Percentiles rank a stretch among this genome's conserved stretches.
phyloP scores from a whole-genome alignment of 768 basidiomycete species.

The Gyrodon lividus region DNA sequence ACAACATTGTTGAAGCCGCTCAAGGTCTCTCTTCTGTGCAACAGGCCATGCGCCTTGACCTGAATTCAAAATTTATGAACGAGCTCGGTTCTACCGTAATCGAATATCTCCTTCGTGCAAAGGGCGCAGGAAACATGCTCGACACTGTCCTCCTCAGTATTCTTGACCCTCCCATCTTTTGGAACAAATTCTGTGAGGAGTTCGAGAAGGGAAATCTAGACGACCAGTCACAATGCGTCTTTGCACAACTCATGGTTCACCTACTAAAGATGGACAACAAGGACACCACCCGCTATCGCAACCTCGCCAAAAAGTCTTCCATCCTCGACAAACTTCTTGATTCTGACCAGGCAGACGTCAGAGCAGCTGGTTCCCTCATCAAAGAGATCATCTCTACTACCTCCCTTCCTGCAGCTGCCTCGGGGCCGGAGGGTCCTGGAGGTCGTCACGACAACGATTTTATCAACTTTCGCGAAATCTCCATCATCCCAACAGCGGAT shows the following conservation, averaged over 20 bases:
- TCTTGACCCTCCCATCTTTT: conserved; percentile 53
- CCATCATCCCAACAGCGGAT: conserved; percentile 62
- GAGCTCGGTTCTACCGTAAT: conserved; percentile 38
- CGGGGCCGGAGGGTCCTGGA: conserved; percentile 41
- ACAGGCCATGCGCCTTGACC: conserved; percentile 40
- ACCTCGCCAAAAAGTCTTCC: conserved; percentile 32
- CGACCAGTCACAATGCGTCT: conserved; percentile 35
- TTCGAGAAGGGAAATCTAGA: conserved; percentile 35
- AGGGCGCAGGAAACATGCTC: conserved; percentile 38
- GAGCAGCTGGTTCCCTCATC: conserved; percentile 37
- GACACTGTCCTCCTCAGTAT: conserved; percentile 39
- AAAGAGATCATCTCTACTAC: conserved; percentile 37
- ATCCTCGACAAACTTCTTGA: conserved; percentile 27
- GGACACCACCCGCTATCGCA: conserved; percentile 36
- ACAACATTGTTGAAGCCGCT: conserved; percentile 35
- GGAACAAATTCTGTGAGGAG: conserved; percentile 37
- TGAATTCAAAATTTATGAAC: conserved; percentile 42
- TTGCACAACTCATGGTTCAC: conserved; percentile 51
- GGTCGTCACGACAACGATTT: conserved; percentile 74
- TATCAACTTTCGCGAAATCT: conserved; percentile 54
- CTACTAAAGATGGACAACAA: conserved; percentile 42
- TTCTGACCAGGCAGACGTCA: conserved; percentile 26
- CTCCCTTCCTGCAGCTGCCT: conserved; percentile 16
- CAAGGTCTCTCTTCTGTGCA: conserved; percentile 41
- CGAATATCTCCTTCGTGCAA: conserved; percentile 38